Evolutionary conservation across 75 land plant genomes (phyloP).

Genomic region (Selaginella moellendorffii): DNA sequence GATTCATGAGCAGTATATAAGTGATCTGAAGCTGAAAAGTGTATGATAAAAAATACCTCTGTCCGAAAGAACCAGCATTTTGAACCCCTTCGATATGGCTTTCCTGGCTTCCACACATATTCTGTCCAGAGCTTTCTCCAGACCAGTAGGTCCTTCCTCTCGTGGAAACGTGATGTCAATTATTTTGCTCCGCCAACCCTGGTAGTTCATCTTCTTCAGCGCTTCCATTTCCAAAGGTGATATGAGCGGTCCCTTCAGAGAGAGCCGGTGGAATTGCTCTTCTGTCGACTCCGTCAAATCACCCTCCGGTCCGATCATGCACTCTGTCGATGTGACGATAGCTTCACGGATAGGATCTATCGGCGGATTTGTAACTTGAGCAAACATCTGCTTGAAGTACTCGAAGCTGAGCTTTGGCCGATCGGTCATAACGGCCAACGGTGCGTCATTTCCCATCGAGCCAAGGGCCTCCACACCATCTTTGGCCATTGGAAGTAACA

Average conservation of each 20-base stretch:
- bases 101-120: constrained; percentile 71
- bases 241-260: constrained; percentile 76
- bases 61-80: constrained; percentile 71
- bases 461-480: constrained; percentile 95
- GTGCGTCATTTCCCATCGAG: constrained; percentile 98
- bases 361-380: constrained; percentile 92
- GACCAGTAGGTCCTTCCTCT: constrained; percentile 53
- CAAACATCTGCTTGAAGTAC: constrained; percentile 99
- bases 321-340: constrained; percentile 93
- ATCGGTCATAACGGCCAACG: constrained; percentile 89
- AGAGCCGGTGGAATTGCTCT: constrained; percentile 80
- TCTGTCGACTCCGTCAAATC: constrained; percentile 91
- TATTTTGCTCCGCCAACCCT: constrained; percentile 86
- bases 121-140: constrained; percentile 84
- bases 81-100: constrained; percentile 80
- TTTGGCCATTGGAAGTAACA: constrained; percentile 95
- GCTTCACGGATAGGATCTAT: constrained; percentile 97
- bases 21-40: background rate
- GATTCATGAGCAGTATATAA: background rate
- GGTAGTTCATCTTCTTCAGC: constrained; percentile 73
- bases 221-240: constrained; percentile 84
- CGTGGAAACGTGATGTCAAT: constrained; percentile 80
- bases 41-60: constrained; percentile 41
- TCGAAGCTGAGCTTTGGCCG: constrained; percentile 83
- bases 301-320: constrained; percentile 99